phyloP scores from a whole-genome alignment of 2,329 filamentous ascomycete genomes.

The Fusarium bactridioides region DNA sequence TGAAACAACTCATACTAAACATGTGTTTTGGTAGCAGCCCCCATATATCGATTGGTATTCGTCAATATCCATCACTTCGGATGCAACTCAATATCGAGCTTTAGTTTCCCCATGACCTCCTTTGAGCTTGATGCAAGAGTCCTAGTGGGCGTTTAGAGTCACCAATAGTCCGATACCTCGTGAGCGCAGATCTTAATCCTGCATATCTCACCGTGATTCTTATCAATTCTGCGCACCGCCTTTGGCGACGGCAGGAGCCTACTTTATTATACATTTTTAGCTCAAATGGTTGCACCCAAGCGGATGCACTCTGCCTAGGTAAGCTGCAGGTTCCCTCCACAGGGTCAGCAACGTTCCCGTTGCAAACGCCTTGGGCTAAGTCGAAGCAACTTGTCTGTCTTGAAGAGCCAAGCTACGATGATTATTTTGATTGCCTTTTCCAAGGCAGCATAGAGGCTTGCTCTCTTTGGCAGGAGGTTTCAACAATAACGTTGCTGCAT shows the following conservation, averaged over 20 bases:
- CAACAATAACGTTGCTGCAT: background rate
- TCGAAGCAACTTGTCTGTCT: background rate
- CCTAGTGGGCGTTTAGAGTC: constrained; percentile 9
- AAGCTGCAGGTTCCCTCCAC: constrained; percentile 5
- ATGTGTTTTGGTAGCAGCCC: background rate
- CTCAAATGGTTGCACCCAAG: constrained; percentile 8
- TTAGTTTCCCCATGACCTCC: constrained; percentile 25
- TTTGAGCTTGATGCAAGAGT: constrained; percentile 1
- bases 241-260: background rate
- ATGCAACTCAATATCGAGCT: constrained; percentile 13
- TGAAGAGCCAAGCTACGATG: background rate
- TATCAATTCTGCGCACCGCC: background rate
- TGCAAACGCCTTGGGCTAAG: background rate
- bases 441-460: background rate
- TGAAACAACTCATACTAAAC: constrained; percentile 24
- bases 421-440: background rate
- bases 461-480: background rate
- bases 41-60: constrained; percentile 12
- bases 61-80: background rate
- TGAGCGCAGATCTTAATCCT: constrained; percentile 27
- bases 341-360: background rate
- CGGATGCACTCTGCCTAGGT: background rate
- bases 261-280: background rate
- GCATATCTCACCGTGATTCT: constrained; percentile 17
- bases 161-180: background rate